These are phyloP conservation scores for Willaertia magna DNA, from an alignment of 208 protist species.

Conservation along the genomic window DNA sequence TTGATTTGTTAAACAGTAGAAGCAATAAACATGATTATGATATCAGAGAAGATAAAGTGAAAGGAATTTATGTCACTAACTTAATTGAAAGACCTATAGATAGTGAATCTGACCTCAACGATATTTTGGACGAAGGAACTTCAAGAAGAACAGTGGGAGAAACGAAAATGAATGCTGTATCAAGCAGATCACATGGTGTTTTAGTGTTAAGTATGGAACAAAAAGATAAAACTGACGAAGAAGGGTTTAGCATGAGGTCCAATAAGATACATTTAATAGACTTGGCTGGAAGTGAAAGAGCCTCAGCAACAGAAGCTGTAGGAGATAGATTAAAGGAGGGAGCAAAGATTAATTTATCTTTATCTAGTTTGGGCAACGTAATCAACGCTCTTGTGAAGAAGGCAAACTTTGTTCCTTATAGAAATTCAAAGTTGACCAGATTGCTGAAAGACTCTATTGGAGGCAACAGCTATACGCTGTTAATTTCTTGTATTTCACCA, in stretches of 20 bases:
- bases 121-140: conserved; percentile 48
- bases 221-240: neutral
- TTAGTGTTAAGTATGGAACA: conserved; percentile 21
- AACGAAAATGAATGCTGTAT: conserved; percentile 38
- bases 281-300: conserved; percentile 70
- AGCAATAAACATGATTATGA: neutral
- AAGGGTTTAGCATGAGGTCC: neutral
- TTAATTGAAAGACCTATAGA: conserved; percentile 30
- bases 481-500: conserved; percentile 15
- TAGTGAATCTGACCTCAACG: conserved; percentile 47
- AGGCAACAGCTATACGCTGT: conserved; percentile 21
- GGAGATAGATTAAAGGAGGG: conserved; percentile 77
- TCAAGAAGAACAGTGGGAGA: conserved; percentile 10
- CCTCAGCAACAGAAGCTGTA: conserved; percentile 64
- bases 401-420: conserved; percentile 40
- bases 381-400: conserved; percentile 31
- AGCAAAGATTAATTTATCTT: conserved; percentile 76
- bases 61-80: conserved; percentile 12
- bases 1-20: conserved; percentile 23
- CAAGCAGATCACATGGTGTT: conserved; percentile 37
- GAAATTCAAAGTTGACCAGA: conserved; percentile 49
- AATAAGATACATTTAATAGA: conserved; percentile 75
- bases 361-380: conserved; percentile 56
- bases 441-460: conserved; percentile 44
- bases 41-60: neutral